Percentiles rank a stretch among this genome's conserved stretches.
Evolutionary conservation across 2,329 filamentous ascomycete species (phyloP).

Genomic region (Lecanicillium sp.): DNA sequence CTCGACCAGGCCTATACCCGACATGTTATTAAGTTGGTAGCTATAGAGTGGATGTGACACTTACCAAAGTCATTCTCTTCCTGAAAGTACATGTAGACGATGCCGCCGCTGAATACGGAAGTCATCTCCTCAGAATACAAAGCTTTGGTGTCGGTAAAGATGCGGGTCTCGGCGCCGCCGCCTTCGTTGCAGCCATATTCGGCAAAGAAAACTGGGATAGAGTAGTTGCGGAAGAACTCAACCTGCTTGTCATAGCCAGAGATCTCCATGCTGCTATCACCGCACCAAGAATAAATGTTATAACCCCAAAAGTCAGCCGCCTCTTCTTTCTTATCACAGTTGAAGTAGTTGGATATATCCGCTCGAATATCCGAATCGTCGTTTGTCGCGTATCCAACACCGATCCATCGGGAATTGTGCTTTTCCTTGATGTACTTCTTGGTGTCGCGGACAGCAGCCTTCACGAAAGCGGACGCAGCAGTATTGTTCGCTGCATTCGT

Average conservation of each 20-base stretch:
- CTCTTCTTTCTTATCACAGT: slow-evolving; percentile 63
- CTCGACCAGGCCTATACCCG: slow-evolving; percentile 63
- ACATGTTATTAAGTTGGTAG: no score
- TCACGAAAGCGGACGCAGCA: slow-evolving; percentile 84
- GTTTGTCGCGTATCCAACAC: slow-evolving; percentile 93
- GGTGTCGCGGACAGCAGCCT: slow-evolving; percentile 92
- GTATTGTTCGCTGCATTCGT: slow-evolving; percentile 88
- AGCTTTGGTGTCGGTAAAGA: slow-evolving; percentile 77
- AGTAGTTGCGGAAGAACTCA: slow-evolving; percentile 81
- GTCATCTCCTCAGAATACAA: slow-evolving; percentile 81
- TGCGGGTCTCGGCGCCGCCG: slow-evolving; percentile 56
- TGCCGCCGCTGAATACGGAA: slow-evolving; percentile 84
- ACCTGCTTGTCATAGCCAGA: slow-evolving; percentile 82
- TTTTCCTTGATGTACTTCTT: slow-evolving; percentile 84
- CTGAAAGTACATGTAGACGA: slow-evolving; percentile 98
- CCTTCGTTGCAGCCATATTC: slow-evolving; percentile 91
- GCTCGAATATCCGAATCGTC: slow-evolving; percentile 80
- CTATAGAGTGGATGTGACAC: slow-evolving; percentile 53
- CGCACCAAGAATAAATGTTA: slow-evolving; percentile 99
- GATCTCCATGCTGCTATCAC: slow-evolving; percentile 65
- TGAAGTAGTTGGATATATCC: slow-evolving; percentile 86
- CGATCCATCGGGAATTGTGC: slow-evolving; percentile 76
- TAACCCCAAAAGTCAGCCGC: slow-evolving; percentile 98
- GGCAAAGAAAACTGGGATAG: slow-evolving; percentile 94
- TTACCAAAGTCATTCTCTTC: slow-evolving; percentile 81